These are phyloP conservation scores for Purpureocillium lavendulum DNA, from an alignment of 2,329 filamentous ascomycete species.

Conservation along the genomic window DNA sequence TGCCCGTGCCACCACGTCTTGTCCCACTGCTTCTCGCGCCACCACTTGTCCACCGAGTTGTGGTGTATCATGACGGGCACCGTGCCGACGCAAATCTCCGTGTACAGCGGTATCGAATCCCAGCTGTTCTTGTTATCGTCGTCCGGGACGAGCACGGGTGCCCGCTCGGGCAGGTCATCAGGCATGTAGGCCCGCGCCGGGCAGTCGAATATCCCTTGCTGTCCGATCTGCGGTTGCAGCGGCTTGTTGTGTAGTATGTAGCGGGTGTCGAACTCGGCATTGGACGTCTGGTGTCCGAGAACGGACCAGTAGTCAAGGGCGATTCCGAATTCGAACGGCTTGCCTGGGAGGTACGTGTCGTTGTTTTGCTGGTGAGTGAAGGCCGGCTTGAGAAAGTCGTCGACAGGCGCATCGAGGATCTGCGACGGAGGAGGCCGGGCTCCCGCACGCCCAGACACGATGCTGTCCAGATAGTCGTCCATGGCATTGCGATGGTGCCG, in stretches of 20 bases:
- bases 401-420: constrained; percentile 8
- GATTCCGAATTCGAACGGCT: constrained; percentile 17
- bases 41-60: constrained; percentile 13
- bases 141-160: constrained; percentile 1
- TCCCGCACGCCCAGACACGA: constrained; percentile 13
- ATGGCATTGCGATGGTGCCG: constrained; percentile 13
- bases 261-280: constrained; percentile 13
- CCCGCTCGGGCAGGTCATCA: constrained; percentile 6
- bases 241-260: constrained; percentile 13
- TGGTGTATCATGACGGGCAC: constrained; percentile 21
- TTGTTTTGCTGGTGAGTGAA: constrained; percentile 14
- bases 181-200: constrained; percentile 9
- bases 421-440: constrained; percentile 10
- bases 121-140: constrained; percentile 9
- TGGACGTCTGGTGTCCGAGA: constrained; percentile 15
- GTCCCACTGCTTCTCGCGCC: constrained; percentile 14
- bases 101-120: constrained; percentile 17
- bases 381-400: constrained; percentile 14
- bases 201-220: constrained; percentile 13
- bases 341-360: constrained; percentile 10
- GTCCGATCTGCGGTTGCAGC: constrained; percentile 12
- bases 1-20: constrained; percentile 16
- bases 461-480: constrained; percentile 12
- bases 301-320: constrained; percentile 18
- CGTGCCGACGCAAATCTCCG: constrained; percentile 17